These are phyloP conservation scores for Cytospora piceicola DNA, from an alignment of 2,329 filamentous ascomycete species.

Conservation along the genomic window DNA sequence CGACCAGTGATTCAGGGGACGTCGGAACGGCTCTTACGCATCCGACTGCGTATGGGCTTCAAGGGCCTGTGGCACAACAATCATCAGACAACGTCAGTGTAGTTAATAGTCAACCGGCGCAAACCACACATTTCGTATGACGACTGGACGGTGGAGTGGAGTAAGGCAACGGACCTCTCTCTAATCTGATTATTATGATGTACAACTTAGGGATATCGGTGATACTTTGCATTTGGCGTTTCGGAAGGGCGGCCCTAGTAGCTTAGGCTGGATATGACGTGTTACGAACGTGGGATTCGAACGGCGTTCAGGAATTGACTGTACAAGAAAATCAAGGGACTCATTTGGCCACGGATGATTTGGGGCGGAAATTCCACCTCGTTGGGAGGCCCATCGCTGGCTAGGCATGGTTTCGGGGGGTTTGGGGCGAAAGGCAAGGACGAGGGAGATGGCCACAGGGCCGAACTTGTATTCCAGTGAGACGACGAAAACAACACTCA, in stretches of 20 bases:
- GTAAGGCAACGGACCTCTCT: background rate
- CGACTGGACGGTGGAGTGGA: background rate
- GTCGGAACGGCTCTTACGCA: conserved; percentile 20
- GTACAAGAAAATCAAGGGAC: conserved; percentile 1
- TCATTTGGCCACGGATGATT: background rate
- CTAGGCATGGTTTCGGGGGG: background rate
- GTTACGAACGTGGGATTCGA: background rate
- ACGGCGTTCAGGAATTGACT: background rate
- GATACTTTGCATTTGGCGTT: background rate
- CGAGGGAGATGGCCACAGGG: background rate
- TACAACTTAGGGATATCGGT: background rate
- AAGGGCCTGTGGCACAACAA: conserved; percentile 15
- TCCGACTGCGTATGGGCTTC: conserved; percentile 12
- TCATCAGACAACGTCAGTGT: conserved; percentile 7
- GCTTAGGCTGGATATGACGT: background rate
- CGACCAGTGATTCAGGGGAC: conserved; percentile 21
- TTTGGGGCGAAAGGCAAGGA: background rate
- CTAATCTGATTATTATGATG: background rate
- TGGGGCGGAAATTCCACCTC: background rate
- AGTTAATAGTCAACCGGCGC: conserved; percentile 7
- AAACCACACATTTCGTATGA: conserved; percentile 17
- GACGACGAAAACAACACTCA: background rate
- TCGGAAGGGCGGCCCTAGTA: background rate
- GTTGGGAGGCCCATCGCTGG: background rate
- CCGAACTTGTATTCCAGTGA: background rate